Conservation (phyloP, 2,329 filamentous ascomycete species). For the Ceratocystis harringtonii region DNA sequence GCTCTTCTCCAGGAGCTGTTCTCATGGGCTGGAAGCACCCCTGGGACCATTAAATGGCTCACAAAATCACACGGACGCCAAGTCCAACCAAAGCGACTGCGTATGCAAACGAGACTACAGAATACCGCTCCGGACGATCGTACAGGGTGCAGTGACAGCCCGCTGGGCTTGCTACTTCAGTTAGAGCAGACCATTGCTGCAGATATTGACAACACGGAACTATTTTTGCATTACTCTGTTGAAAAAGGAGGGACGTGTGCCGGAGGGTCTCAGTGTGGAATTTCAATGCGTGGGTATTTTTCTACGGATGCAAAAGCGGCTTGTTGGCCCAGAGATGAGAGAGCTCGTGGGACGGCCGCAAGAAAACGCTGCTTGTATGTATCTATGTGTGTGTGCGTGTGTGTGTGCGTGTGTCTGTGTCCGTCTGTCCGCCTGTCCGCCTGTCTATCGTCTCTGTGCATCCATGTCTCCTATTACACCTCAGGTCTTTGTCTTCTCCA, state of each 20-base stretch:
- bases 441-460: too few species aligned
- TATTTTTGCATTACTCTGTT: neutral
- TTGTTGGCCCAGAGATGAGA: too few species aligned
- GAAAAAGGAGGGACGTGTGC: neutral
- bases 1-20: constrained; percentile 41
- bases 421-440: too few species aligned
- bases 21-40: constrained; percentile 90
- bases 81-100: neutral
- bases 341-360: too few species aligned
- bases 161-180: constrained; percentile 1
- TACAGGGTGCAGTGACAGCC: neutral
- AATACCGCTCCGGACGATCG: neutral
- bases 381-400: too few species aligned
- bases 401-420: too few species aligned
- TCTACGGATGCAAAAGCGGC: too few species aligned
- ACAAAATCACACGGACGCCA: neutral
- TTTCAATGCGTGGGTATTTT: neutral
- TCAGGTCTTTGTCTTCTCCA: constrained; percentile 33
- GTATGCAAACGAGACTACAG: neutral
- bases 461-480: too few species aligned
- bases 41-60: constrained; percentile 64
- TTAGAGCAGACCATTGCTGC: neutral
- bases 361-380: too few species aligned
- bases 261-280: neutral
- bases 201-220: neutral